Conservation (phyloP, 352 stramenopile genomes). For the Phytophthora megakarya region DNA sequence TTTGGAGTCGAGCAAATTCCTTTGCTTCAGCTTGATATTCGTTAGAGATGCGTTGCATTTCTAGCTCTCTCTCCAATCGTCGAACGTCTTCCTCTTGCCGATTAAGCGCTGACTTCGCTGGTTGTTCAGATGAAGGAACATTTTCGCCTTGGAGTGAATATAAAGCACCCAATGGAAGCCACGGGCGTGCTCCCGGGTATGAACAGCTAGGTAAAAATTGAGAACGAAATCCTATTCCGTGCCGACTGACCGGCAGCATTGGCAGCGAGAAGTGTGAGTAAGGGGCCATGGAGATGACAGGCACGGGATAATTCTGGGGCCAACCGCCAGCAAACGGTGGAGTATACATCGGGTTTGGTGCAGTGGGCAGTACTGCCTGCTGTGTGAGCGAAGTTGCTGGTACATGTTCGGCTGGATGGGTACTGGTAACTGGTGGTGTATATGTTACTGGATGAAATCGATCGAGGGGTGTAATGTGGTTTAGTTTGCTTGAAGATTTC, state of each 20-base stretch:
- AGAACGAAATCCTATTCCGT: slow-evolving; percentile 24
- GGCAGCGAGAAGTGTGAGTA: slow-evolving; percentile 12
- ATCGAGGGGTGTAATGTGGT: slow-evolving; percentile 3
- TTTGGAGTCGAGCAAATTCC: slow-evolving; percentile 34
- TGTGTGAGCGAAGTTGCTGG: neutral
- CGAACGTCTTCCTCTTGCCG: slow-evolving; percentile 34
- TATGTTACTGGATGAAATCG: neutral
- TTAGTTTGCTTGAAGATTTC: slow-evolving; percentile 21
- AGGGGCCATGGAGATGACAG: neutral
- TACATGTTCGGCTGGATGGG: neutral
- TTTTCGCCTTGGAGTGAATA: slow-evolving; percentile 8
- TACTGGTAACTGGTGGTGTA: neutral
- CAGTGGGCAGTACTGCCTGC: neutral
- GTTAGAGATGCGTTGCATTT: slow-evolving; percentile 18
- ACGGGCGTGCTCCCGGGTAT: slow-evolving; percentile 13
- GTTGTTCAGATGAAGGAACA: slow-evolving; percentile 5
- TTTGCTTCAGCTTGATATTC: slow-evolving; percentile 30
- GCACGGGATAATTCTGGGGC: slow-evolving; percentile 3
- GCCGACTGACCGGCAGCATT: slow-evolving; percentile 14
- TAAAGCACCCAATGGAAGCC: slow-evolving; percentile 6
- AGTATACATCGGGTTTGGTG: slow-evolving; percentile 1
- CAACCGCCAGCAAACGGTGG: slow-evolving; percentile 8
- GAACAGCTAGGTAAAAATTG: slow-evolving; percentile 17
- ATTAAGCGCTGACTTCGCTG: slow-evolving; percentile 7
- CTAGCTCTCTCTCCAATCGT: slow-evolving; percentile 34